Percentiles rank a stretch among this genome's conserved stretches.
These are phyloP conservation scores for Ustilago shanxiensis DNA, from an alignment of 1,284 basidiomycete species.

Conservation along the genomic window DNA sequence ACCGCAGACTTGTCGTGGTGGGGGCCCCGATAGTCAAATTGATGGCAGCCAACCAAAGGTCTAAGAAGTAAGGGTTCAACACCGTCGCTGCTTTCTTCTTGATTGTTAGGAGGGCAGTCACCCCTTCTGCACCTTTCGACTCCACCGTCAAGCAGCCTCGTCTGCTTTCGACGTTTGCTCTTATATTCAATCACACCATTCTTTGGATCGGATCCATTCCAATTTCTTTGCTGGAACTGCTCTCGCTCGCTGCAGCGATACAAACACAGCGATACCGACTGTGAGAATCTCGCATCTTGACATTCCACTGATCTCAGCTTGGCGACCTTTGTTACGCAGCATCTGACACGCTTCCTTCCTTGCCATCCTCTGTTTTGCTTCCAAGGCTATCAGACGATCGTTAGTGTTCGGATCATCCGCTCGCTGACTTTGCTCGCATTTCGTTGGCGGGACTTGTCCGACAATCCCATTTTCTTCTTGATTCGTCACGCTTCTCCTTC, in stretches of 20 bases:
- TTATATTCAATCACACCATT: conserved; percentile 15
- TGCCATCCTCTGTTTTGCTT: background rate
- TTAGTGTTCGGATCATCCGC: background rate
- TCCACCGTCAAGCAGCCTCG: conserved; percentile 41
- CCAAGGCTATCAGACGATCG: background rate
- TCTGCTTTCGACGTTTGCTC: conserved; percentile 14
- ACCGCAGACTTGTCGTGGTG: background rate
- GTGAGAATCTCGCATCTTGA: conserved; percentile 25
- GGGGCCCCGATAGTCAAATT: conserved; percentile 6
- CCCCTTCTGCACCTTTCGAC: conserved; percentile 48
- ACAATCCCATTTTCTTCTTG: background rate
- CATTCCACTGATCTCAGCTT: too few species aligned
- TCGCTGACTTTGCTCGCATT: conserved; percentile 10
- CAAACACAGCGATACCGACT: conserved; percentile 16
- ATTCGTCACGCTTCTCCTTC: background rate
- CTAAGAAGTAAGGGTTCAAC: conserved; percentile 18
- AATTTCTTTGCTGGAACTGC: background rate
- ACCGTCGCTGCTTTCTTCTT: conserved; percentile 37
- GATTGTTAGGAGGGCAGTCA: conserved; percentile 53
- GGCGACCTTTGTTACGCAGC: background rate
- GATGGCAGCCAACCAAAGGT: conserved; percentile 7
- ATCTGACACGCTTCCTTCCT: conserved; percentile 15
- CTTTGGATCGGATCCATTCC: background rate
- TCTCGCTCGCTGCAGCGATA: conserved; percentile 8
- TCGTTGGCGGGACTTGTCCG: background rate